A percentile compares a stretch with the other conserved stretches of the same genome.
Evolutionary conservation across 2,329 filamentous ascomycete genomes (phyloP).

Genomic region (Venturiaceae sp.): DNA sequence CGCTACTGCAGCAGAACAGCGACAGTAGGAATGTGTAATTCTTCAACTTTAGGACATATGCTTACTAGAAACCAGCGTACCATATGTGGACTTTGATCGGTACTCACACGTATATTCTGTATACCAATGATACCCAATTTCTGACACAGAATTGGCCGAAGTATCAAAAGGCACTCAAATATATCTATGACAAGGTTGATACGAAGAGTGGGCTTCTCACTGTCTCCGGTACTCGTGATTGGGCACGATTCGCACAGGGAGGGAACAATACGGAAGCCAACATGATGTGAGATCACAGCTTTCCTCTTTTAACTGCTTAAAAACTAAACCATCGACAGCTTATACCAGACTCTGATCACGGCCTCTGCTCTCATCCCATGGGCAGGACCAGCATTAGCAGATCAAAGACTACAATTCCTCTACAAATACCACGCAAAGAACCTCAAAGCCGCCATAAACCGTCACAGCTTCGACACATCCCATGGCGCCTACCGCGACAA

Average conservation of each 20-base stretch:
- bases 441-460: conserved; percentile 18
- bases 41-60: neutral
- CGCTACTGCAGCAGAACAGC: conserved; percentile 23
- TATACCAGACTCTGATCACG: conserved; percentile 32
- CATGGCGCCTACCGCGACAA: conserved; percentile 28
- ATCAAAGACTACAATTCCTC: conserved; percentile 12
- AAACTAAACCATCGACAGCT: neutral
- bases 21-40: conserved; percentile 17
- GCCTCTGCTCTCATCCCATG: conserved; percentile 19
- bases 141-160: conserved; percentile 36
- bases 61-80: conserved; percentile 15
- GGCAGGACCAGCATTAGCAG: conserved; percentile 16
- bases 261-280: conserved; percentile 43
- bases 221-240: conserved; percentile 40
- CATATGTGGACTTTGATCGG: conserved; percentile 47
- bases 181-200: conserved; percentile 34
- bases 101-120: conserved; percentile 49
- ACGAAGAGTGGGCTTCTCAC: conserved; percentile 36
- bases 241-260: conserved; percentile 41
- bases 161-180: conserved; percentile 39
- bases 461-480: conserved; percentile 16
- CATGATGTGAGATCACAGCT: conserved; percentile 27
- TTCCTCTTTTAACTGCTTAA: neutral
- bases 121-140: conserved; percentile 42
- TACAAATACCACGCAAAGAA: conserved; percentile 11